Evolutionary conservation across 441 rosid species (phyloP), one percentile per base, ranked within the genome.

Genomic region (Eruca vesicaria): DNA sequence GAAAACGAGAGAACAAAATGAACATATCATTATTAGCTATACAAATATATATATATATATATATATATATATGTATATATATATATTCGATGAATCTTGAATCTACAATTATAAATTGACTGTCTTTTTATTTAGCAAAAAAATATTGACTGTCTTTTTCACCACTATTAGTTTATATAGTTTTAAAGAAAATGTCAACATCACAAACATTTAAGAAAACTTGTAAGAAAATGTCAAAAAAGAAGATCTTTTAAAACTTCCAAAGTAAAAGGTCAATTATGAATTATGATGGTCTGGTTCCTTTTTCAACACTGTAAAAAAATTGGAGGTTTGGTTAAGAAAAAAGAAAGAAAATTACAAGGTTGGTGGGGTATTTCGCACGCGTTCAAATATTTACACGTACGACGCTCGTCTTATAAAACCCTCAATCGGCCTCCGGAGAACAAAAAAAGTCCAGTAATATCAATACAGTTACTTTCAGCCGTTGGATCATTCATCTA

Each of bases 401-500:
- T 14, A 33, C 16, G 72, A 70, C 9, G 33, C 11, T 65, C 57
- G 15, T 26, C 36, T 71, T 71, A 65, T 71, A 77, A 56, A 77
- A 3, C 3, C 15, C 43, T 0, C 19, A 29, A 63, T 55, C 76
- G 70, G 75, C 79, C 75, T 61, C 21, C 18, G 53, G 16, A 56
- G 61, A 61, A 33, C 38, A 23, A 60, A 29, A 63, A 70, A 76
- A 45, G 72, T 76, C 80, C 72, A 71, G 58, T n/a, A n/a, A 15
- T 63, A 33, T 63, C 29, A 6, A 4, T 41, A 2, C 50, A 69
- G 58, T 62, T 28, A 69, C 69, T 69, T 29, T 76, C 70, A 55
- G 29, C 79, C 79, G 75, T 63, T 61, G 7, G 61, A 69, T 76
- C 32, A 53, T 23, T 60, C 57, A 52, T 75, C 36, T 43, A 6